Evolutionary conservation across 371 early-diverging fungal species (phyloP).

Genomic region (Mortierella sp.): DNA sequence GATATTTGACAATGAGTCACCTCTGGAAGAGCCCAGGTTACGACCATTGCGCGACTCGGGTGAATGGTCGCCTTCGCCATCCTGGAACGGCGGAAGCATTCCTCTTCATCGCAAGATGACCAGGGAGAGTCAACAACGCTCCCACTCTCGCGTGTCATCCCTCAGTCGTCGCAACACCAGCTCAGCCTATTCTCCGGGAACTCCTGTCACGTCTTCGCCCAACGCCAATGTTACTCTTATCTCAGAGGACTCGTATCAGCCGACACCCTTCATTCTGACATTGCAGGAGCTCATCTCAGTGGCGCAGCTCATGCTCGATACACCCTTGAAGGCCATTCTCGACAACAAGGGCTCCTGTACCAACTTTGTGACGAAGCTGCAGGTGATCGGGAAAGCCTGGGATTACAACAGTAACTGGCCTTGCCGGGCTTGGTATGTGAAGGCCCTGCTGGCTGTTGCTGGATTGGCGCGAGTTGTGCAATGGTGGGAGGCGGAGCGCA

Average conservation of each 20-base stretch:
- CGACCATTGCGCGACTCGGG: slow-evolving; percentile 53
- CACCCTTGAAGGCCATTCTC: slow-evolving; percentile 65
- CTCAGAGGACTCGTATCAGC: slow-evolving; percentile 70
- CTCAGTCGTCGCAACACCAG: slow-evolving; percentile 35
- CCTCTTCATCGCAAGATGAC: slow-evolving; percentile 56
- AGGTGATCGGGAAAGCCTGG: slow-evolving; percentile 64
- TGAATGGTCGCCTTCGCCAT: slow-evolving; percentile 56
- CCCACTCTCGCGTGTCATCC: slow-evolving; percentile 54
- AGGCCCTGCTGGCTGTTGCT: slow-evolving; percentile 67
- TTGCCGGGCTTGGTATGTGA: slow-evolving; percentile 69
- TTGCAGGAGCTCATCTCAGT: slow-evolving; percentile 70
- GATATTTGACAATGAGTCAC: slow-evolving; percentile 47
- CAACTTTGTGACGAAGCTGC: slow-evolving; percentile 67
- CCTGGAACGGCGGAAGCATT: slow-evolving; percentile 58
- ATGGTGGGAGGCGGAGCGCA: slow-evolving; percentile 75
- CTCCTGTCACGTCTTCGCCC: slow-evolving; percentile 42
- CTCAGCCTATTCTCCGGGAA: slow-evolving; percentile 35
- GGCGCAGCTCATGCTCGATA: slow-evolving; percentile 71
- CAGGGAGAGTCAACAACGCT: slow-evolving; percentile 49
- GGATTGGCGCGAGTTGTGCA: slow-evolving; percentile 72
- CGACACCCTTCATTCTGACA: slow-evolving; percentile 72
- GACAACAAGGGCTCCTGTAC: slow-evolving; percentile 68
- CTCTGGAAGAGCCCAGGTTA: slow-evolving; percentile 37
- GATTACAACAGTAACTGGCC: slow-evolving; percentile 72
- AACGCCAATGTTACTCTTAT: slow-evolving; percentile 63